Percentiles rank a stretch among this genome's conserved stretches.
These are phyloP conservation scores for Eremochloa ophiuroides DNA, from an alignment of 176 grass and related monocot genomes.

Conservation along the genomic window DNA sequence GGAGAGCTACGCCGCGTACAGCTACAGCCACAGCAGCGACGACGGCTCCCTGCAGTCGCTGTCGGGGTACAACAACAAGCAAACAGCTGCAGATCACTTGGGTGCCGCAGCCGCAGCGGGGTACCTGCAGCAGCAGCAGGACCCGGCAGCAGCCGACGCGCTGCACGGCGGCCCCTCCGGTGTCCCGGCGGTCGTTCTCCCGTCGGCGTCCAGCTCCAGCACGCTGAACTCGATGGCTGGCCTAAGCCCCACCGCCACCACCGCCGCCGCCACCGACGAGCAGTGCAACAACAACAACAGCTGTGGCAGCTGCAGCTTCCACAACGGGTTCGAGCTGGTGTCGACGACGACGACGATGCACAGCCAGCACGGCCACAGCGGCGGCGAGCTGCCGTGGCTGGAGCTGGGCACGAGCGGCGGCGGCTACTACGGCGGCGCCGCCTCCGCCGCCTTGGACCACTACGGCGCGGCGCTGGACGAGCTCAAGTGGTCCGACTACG, in stretches of 20 bases:
- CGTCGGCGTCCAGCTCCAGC: slow-evolving; percentile 49
- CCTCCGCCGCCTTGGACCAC: slow-evolving; percentile 3
- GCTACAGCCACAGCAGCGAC: neutral
- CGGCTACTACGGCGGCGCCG: neutral
- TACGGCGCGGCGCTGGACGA: slow-evolving; percentile 49
- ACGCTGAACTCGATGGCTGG: slow-evolving; percentile 45
- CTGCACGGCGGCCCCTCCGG: neutral
- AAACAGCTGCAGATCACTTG: neutral
- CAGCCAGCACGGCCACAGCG: neutral
- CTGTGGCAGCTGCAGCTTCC: neutral
- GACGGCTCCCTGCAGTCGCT: slow-evolving; percentile 26
- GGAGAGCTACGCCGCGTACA: slow-evolving; percentile 41
- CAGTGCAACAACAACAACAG: slow-evolving; percentile 21
- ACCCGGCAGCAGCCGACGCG: slow-evolving; percentile 2
- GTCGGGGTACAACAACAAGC: slow-evolving; percentile 25
- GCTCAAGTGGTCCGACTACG: slow-evolving; percentile 63
- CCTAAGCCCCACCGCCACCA: slow-evolving; percentile 35
- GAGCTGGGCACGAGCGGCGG: slow-evolving; percentile 37
- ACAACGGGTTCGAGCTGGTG: slow-evolving; percentile 25
- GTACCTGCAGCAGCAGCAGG: slow-evolving; percentile 11
- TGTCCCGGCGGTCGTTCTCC: slow-evolving; percentile 19
- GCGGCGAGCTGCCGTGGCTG: slow-evolving; percentile 31
- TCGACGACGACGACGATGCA: neutral
- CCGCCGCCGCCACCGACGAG: slow-evolving; percentile 17
- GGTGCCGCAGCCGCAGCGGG: neutral